These are phyloP conservation scores for Candida montana DNA, from an alignment of 805 yeast species.

Conservation along the genomic window DNA sequence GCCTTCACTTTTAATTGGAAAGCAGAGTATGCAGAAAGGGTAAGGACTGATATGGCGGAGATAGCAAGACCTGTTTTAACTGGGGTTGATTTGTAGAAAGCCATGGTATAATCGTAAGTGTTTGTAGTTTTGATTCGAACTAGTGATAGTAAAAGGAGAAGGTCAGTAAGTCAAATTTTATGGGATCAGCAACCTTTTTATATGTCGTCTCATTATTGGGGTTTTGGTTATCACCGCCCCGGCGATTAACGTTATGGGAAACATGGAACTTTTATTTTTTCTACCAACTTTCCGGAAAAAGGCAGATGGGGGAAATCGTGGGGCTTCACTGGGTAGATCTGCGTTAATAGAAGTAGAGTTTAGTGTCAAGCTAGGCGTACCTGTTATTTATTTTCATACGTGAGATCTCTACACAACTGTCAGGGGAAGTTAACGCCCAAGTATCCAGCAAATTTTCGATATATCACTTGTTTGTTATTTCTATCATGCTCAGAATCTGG, in stretches of 20 bases:
- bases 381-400: too few species aligned
- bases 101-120: neutral
- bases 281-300: neutral
- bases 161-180: neutral
- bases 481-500: too few species aligned
- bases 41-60: slow-evolving; percentile 17
- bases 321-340: too few species aligned
- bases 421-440: too few species aligned
- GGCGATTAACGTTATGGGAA: slow-evolving; percentile 1
- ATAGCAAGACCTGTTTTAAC: slow-evolving; percentile 6
- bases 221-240: neutral
- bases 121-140: neutral
- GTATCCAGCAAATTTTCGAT: too few species aligned
- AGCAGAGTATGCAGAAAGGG: slow-evolving; percentile 21
- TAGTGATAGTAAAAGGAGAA: neutral
- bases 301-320: too few species aligned
- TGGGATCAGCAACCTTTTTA: neutral
- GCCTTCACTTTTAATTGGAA: slow-evolving; percentile 19
- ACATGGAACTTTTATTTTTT: neutral
- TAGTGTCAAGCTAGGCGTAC: too few species aligned
- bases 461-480: too few species aligned
- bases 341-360: too few species aligned
- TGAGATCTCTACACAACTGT: too few species aligned
- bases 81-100: slow-evolving; percentile 4
- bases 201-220: neutral